Conservation (phyloP, 805 yeast species). For the Yarrowia keelungensis region DNA sequence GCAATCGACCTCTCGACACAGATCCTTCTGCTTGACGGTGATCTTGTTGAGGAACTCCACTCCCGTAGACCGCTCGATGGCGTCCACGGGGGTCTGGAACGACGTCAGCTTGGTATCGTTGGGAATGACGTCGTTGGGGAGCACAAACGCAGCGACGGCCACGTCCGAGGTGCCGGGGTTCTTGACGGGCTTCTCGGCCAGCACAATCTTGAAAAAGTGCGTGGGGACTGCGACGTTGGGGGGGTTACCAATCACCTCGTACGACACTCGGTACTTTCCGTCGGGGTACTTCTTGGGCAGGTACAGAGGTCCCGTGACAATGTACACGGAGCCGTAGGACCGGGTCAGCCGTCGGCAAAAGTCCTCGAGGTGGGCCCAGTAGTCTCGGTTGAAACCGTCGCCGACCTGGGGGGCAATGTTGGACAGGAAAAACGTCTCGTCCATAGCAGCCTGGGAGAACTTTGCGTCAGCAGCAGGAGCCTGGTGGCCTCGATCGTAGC, state of each 20-base stretch:
- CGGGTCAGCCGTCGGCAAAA: conserved; percentile 79
- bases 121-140: conserved; percentile 84
- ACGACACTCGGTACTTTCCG: conserved; percentile 82
- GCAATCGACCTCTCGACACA: conserved; percentile 84
- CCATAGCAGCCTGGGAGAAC: conserved; percentile 88
- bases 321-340: conserved; percentile 75
- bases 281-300: conserved; percentile 81
- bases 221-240: conserved; percentile 98
- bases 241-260: conserved; percentile 96
- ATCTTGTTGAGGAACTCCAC: conserved; percentile 76
- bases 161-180: conserved; percentile 50
- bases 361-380: conserved; percentile 97
- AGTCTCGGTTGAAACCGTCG: conserved; percentile 94
- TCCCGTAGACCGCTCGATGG: conserved; percentile 87
- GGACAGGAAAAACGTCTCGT: conserved; percentile 87
- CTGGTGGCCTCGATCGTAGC: conserved; percentile 96
- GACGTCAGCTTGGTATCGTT: conserved; percentile 72
- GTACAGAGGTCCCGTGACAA: conserved; percentile 93
- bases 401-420: conserved; percentile 98
- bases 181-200: conserved; percentile 70
- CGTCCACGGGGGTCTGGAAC: conserved; percentile 89
- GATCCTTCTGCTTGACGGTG: conserved; percentile 63
- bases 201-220: conserved; percentile 88
- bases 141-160: conserved; percentile 89
- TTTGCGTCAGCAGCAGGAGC: conserved; percentile 99